These are phyloP conservation scores for Peronospora belbahrii DNA, from an alignment of 352 stramenopile species.

Conservation along the genomic window DNA sequence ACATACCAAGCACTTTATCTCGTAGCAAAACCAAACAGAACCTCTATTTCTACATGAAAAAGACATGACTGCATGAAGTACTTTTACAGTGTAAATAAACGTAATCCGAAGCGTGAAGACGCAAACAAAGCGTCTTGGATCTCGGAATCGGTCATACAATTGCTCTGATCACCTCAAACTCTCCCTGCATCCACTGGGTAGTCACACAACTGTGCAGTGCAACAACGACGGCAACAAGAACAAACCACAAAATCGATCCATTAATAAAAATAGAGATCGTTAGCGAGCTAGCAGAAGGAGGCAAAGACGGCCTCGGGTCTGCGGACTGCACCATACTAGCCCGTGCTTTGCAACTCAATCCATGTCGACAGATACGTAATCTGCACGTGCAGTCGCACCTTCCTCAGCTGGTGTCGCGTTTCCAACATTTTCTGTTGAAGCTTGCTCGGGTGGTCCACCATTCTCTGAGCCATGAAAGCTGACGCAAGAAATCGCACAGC, in stretches of 20 bases:
- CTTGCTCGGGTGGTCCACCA: conserved; percentile 19
- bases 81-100: too few relatives aligned
- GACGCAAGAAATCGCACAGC: conserved; percentile 70
- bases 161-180: not conserved
- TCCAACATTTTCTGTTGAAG: conserved; percentile 23
- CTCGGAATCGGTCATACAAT: not conserved
- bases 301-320: not conserved
- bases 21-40: too few relatives aligned
- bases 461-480: conserved; percentile 39
- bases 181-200: not conserved
- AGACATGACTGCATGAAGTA: too few relatives aligned
- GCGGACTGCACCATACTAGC: conserved; percentile 8
- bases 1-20: too few relatives aligned
- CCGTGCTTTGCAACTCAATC: conserved; percentile 22
- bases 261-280: conserved; percentile 33
- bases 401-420: conserved; percentile 45
- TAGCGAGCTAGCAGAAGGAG: conserved; percentile 15
- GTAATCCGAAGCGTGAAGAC: not conserved
- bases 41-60: too few relatives aligned
- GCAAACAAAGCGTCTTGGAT: not conserved
- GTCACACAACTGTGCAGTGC: conserved; percentile 18
- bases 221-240: conserved; percentile 5
- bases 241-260: conserved; percentile 28
- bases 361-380: conserved; percentile 62
- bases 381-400: conserved; percentile 51